Base-by-base conservation (phyloP, 805 yeast species). In the Grigorovia transvaalensis region DNA sequence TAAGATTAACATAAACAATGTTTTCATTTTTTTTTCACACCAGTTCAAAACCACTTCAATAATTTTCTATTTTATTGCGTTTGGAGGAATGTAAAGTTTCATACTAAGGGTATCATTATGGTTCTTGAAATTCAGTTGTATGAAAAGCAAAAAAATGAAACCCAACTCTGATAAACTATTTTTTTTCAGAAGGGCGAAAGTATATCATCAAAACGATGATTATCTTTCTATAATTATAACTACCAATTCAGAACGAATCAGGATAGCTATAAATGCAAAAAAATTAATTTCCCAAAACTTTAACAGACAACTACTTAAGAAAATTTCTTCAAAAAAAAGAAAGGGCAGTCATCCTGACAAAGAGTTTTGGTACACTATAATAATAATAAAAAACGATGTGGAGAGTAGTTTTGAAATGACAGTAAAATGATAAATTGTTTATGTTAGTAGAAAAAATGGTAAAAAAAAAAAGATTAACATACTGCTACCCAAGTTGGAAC, bases 401-500 rank as follows among this genome's bases (percentile, higher is more conserved):
- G 27, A 23, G 6, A 23, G 27, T 23, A 23, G 6, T 3, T 23
- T 6, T 23, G 27, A 23, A 23, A 23, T 23, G 6, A 23, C 6
- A 23, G 27, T 23, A 3, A 23, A 23, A 23, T 23, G 27, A 23
- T 23, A 44, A 44, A 23, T 15, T 17, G 33, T 44, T 29, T 44
- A 42, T 29, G 50, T 48, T 48, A 48, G 38, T 42, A 48, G 46
- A 46, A 33, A 46, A 50, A 52, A 48, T 46, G 30, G 47, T 45
- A 52, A 51, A 54, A 50, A 50, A 46, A 51, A 40, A 54, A 52
- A n/a, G n/a, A n/a, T n/a, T 18, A 46, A 89, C 98, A 79, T 88
- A 90, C 98, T 64, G 98, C 97, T 64, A 88, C 97, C 97, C 98
- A 91, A 47, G 96, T 91, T 57, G 99, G 99, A 50, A 91, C 96